Percentiles rank a stretch among this genome's conserved stretches.
phyloP scores from a whole-genome alignment of 495 filamentous ascomycete genomes.

The Aspergillus kassunensis region DNA sequence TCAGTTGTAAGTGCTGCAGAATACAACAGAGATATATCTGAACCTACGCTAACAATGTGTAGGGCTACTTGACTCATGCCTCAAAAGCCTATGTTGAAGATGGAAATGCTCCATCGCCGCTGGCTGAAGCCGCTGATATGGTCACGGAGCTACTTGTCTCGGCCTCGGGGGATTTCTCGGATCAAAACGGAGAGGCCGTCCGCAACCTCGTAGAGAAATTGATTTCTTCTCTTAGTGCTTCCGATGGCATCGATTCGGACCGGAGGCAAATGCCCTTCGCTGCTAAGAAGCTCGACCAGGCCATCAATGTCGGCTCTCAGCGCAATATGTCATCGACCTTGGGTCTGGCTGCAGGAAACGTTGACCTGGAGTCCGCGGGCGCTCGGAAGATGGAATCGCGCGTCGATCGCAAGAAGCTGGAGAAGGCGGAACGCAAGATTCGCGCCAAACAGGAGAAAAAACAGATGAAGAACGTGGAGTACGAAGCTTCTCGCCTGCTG shows the following conservation, averaged over 20 bases:
- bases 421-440: conserved; percentile 98
- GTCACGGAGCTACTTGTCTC: conserved; percentile 86
- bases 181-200: conserved; percentile 70
- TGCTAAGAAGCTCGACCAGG: conserved; percentile 85
- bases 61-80: conserved; percentile 90
- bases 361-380: conserved; percentile 92
- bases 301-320: conserved; percentile 91
- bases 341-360: conserved; percentile 74
- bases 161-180: conserved; percentile 74
- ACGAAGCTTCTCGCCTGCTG: conserved; percentile 89
- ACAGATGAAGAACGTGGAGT: conserved; percentile 94
- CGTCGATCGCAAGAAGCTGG: conserved; percentile 97
- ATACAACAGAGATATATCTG: background rate
- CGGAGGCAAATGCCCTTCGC: conserved; percentile 62
- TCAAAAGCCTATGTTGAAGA: conserved; percentile 78
- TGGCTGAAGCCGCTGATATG: conserved; percentile 77
- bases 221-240: conserved; percentile 71
- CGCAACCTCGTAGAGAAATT: conserved; percentile 85
- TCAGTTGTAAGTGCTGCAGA: conserved; percentile 54
- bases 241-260: conserved; percentile 69
- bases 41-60: conserved; percentile 14
- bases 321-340: conserved; percentile 93
- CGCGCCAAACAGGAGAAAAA: conserved; percentile 98
- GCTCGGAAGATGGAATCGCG: conserved; percentile 91
- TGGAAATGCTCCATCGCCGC: conserved; percentile 59